These are phyloP conservation scores for Pinus taeda DNA, from an alignment of 75 land plant species.

Conservation along the genomic window DNA sequence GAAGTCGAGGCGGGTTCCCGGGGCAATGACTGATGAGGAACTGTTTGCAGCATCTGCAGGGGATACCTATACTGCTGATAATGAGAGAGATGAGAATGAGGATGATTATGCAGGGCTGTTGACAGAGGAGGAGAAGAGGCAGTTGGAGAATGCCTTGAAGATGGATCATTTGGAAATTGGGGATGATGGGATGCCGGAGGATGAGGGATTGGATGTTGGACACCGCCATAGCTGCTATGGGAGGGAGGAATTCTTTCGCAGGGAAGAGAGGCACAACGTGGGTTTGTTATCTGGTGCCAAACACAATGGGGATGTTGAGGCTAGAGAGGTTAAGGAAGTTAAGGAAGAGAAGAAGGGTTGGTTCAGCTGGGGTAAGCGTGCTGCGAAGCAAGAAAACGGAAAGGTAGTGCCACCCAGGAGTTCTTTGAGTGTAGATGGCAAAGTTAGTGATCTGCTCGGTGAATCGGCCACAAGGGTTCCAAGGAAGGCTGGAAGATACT, in stretches of 20 bases:
- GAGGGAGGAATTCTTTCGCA: background rate
- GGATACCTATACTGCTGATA: conserved; percentile 26
- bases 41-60: conserved; percentile 40
- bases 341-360: conserved; percentile 80
- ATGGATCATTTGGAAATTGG: conserved; percentile 41
- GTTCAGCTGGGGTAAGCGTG: conserved; percentile 75
- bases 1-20: conserved; percentile 75
- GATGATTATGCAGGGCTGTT: conserved; percentile 35
- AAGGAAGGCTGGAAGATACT: conserved; percentile 45
- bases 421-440: conserved; percentile 62
- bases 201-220: conserved; percentile 6
- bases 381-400: conserved; percentile 44
- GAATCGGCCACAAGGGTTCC: conserved; percentile 41
- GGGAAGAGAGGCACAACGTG: background rate
- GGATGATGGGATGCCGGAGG: conserved; percentile 2
- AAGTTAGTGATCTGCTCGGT: conserved; percentile 54
- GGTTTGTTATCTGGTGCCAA: background rate
- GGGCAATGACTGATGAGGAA: conserved; percentile 80
- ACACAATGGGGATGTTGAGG: conserved; percentile 9
- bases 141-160: conserved; percentile 62
- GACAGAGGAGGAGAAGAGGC: conserved; percentile 69
- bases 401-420: conserved; percentile 57
- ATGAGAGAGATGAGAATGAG: conserved; percentile 41
- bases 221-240: conserved; percentile 15
- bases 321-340: conserved; percentile 4